Evolutionary conservation across 1,284 basidiomycete species (phyloP).

Genomic region (Phellopilus nigrolimitatus): DNA sequence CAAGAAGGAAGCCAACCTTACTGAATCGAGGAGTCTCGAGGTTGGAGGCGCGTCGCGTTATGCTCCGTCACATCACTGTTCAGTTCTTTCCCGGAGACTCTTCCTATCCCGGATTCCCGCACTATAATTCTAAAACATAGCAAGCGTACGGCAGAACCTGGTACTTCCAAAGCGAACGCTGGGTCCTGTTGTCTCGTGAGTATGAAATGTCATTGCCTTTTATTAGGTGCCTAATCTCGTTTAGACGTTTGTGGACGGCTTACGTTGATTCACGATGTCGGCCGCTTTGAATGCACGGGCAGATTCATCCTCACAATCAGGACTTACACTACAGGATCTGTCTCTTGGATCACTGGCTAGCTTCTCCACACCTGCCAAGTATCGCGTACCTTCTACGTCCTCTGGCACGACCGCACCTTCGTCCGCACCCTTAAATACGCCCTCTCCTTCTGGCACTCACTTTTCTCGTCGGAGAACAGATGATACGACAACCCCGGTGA

Average conservation of each 20-base stretch:
- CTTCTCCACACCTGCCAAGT: conserved; percentile 51
- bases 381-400: conserved; percentile 49
- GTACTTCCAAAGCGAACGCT: too few species aligned
- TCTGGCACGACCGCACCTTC: conserved; percentile 51
- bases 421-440: conserved; percentile 48
- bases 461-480: conserved; percentile 27
- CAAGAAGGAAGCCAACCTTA: too few species aligned
- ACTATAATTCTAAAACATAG: too few species aligned
- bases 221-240: too few species aligned
- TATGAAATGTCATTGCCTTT: neutral
- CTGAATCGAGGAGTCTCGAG: too few species aligned
- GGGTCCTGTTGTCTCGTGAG: too few species aligned
- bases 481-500: conserved; percentile 30
- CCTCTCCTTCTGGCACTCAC: conserved; percentile 38
- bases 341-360: conserved; percentile 57
- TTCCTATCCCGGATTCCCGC: too few species aligned
- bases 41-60: too few species aligned
- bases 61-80: too few species aligned
- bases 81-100: neutral
- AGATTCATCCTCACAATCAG: conserved; percentile 39
- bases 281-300: conserved; percentile 29
- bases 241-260: too few species aligned
- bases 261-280: conserved; percentile 3
- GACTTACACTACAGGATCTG: conserved; percentile 50
- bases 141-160: too few species aligned